Percentiles rank a stretch among this genome's conserved stretches.
phyloP scores from a whole-genome alignment of 2,329 filamentous ascomycete genomes.

The Hawksworthiomyces lignivorus region DNA sequence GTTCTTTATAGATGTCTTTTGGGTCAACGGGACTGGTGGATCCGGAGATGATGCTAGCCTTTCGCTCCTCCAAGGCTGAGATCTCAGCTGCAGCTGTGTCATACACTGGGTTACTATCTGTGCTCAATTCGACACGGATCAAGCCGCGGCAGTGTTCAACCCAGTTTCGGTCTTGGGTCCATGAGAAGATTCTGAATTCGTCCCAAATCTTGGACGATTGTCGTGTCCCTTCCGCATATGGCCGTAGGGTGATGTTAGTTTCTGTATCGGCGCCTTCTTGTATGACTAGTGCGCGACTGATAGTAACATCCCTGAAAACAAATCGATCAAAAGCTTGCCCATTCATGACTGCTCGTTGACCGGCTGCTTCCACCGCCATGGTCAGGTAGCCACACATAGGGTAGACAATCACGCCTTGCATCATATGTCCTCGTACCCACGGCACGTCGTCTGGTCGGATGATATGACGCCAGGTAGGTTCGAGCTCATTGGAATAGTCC shows the following conservation, averaged over 20 bases:
- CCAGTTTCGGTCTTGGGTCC: constrained; percentile 21
- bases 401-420: constrained; percentile 38
- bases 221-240: constrained; percentile 12
- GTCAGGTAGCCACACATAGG: constrained; percentile 34
- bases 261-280: constrained; percentile 22
- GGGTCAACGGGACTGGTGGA: neutral
- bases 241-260: constrained; percentile 18
- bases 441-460: constrained; percentile 30
- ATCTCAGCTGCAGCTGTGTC: neutral
- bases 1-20: constrained; percentile 12
- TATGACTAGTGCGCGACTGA: constrained; percentile 23
- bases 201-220: constrained; percentile 19
- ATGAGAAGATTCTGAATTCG: constrained; percentile 24
- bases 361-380: constrained; percentile 27
- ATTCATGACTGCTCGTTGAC: constrained; percentile 16
- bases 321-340: constrained; percentile 16
- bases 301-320: constrained; percentile 20
- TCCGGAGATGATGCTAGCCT: neutral
- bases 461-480: constrained; percentile 30
- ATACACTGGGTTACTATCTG: constrained; percentile 5
- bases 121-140: constrained; percentile 13
- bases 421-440: constrained; percentile 39
- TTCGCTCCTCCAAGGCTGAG: neutral
- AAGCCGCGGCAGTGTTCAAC: constrained; percentile 22
- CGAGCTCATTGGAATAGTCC: constrained; percentile 25